phyloP scores from a whole-genome alignment of 2,329 filamentous ascomycete species.

The Ascochyta clinopodiicola region DNA sequence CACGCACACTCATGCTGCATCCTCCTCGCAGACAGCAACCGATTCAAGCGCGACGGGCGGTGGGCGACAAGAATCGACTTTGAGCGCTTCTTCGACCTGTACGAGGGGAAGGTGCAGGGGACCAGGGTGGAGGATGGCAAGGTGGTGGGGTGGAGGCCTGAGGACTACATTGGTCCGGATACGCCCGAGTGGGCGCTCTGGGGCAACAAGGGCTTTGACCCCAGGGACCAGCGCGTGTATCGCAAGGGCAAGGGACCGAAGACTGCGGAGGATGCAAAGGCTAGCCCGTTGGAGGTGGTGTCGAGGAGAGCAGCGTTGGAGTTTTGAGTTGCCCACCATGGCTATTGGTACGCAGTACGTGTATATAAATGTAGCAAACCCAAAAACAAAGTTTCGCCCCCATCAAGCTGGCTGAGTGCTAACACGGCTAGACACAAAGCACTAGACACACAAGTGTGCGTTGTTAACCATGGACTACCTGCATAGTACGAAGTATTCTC shows the following conservation, averaged over 20 bases:
- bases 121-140: conserved; percentile 53
- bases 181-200: conserved; percentile 95
- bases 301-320: conserved; percentile 15
- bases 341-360: too few species aligned
- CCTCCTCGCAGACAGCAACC: conserved; percentile 74
- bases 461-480: too few species aligned
- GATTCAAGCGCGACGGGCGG: conserved; percentile 77
- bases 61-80: conserved; percentile 97
- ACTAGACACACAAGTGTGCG: too few species aligned
- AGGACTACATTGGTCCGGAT: conserved; percentile 85
- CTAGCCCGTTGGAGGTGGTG: conserved; percentile 5
- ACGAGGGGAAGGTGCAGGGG: conserved; percentile 63
- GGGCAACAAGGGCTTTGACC: conserved; percentile 95
- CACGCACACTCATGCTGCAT: conserved; percentile 96
- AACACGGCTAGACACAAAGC: too few species aligned
- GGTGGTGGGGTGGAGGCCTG: conserved; percentile 73
- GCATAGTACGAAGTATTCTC: too few species aligned
- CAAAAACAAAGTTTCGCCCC: too few species aligned
- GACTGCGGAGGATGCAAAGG: conserved; percentile 19
- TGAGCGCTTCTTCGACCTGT: conserved; percentile 80
- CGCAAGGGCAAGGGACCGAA: conserved; percentile 74
- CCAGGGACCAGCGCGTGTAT: conserved; percentile 84
- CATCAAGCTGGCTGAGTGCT: too few species aligned
- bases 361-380: too few species aligned
- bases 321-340: conserved; percentile 8